These are phyloP conservation scores for Onygenales sp. DNA, from an alignment of 2,329 filamentous ascomycete species.

Conservation along the genomic window DNA sequence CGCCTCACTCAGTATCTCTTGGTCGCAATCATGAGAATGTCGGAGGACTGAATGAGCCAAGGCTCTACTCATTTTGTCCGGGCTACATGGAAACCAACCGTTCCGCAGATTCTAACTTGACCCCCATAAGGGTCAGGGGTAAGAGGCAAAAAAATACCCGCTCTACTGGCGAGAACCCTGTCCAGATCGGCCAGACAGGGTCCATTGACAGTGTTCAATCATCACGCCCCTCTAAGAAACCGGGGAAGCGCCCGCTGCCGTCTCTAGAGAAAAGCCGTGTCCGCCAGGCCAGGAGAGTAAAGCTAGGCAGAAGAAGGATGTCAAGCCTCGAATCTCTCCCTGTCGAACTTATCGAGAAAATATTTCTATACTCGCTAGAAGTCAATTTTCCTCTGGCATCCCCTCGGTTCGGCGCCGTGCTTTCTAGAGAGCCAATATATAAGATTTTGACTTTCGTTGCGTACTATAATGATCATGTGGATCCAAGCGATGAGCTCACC, in stretches of 20 bases:
- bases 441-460: conserved; percentile 30
- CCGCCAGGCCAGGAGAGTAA: background rate
- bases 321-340: conserved; percentile 39
- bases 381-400: conserved; percentile 36
- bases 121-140: conserved; percentile 22
- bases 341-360: conserved; percentile 42
- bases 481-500: background rate
- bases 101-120: conserved; percentile 10
- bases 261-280: background rate
- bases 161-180: conserved; percentile 6
- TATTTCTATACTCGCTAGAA: conserved; percentile 41
- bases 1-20: too few relatives aligned
- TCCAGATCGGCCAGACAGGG: background rate
- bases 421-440: conserved; percentile 35
- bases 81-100: background rate
- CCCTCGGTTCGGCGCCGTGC: conserved; percentile 25
- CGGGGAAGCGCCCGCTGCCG: background rate
- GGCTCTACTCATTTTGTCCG: too few relatives aligned
- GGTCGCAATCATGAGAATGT: too few relatives aligned
- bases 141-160: conserved; percentile 3
- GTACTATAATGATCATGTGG: conserved; percentile 13
- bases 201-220: background rate
- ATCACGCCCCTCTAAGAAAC: background rate
- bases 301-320: conserved; percentile 4
- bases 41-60: too few relatives aligned